Base-by-base conservation (phyloP, 2,329 filamentous ascomycete species). In the Botrytis galanthina region DNA sequence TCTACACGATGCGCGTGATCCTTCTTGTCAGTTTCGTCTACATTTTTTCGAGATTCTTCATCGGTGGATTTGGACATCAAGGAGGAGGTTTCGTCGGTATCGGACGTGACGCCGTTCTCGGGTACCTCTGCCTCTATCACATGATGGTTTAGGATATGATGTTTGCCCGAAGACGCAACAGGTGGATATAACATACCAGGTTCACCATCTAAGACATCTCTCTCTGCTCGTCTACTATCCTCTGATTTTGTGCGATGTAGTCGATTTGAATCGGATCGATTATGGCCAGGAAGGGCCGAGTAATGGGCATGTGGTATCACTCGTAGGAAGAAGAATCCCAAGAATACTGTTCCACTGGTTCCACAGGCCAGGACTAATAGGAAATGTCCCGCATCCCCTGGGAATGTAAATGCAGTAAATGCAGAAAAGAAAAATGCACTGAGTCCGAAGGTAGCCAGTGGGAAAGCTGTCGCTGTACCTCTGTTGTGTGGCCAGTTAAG, bases 351-450 rank as follows among this genome's bases (percentile, higher is more conserved):
- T 67, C 87, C 83, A 75, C 91, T 93, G 1, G 95, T 98, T 26
- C 94, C 95, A 75, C 90, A 86, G 5, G 94, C 90, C 59, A 99
- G 86, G 42, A 98, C 84, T 76, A 95, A 85, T 73, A 99, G 86
- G 78, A 98, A 95, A 57, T 89, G 88, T 72, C 92, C 91, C 0
- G 94, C 96, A 79, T 97, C 90, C 57, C 94, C 93, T 3, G 93
- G 93, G 80, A 97, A 95, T 59, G 93, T 84, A 64, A 97, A 80
- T 29, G 90, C 89, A 35, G 94, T 93, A 48, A 97, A 83, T 3
- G 91, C 87, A 0, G 96, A 95, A 84, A 98, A 99, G 85, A 98
- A 97, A 83, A 99, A 96, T 72, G 96, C 96, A 81, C 95, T 98
- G 73, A 99, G 84, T 4, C 96, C 96, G 80, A 98, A 98, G 4